Base-by-base conservation (phyloP, 768 basidiomycete species). In the Dioszegia crocea region DNA sequence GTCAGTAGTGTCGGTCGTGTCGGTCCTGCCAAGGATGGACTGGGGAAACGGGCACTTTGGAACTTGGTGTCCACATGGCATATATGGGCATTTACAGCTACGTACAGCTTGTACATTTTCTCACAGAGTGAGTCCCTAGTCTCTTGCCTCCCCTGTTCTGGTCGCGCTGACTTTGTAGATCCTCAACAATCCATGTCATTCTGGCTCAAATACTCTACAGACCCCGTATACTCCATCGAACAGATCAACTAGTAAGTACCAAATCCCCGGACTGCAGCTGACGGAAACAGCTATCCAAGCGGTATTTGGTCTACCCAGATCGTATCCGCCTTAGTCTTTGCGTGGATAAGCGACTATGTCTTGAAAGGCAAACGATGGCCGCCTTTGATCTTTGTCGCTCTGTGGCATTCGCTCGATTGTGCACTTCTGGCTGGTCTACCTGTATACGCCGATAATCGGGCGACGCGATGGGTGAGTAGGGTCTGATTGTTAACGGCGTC, bases 171-270 rank as follows among this genome's bases (percentile, higher is more conserved):
- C 29, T 31, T 10, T 21, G n/a, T 43, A 47, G 55, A 55, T 26
- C 60, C 61, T 1, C 57, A 61, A 36, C 59, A 59, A 17, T 50
- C 48, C 62, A 40, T 69, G 65, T 33, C 57, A 0, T 71, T 57
- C 54, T 70, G 64, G 63, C 63, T 73, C 43, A 73, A 73, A 48
- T 55, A 51, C 14, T 66, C 65, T 46, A 63, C 27, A 24, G 17
- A 61, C 48, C 50, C 62, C 33, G 23, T 21, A 27, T 49, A 49
- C 31, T 31, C 29, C 6, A 36, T 49, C n/a, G 48, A 49, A 29
- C 27, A 49, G 29, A 49, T 49, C 48, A 49, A 49, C 21, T 49
- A 49, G 48, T 49, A 10, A 49, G 48, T 49, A 9, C 24, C 19
- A 6, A 8, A 9, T 26, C 10, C 9, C 9, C 40, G 19, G n/a